Evolutionary conservation across 805 yeast species (phyloP).

Genomic region (Hanseniaspora vineae): DNA sequence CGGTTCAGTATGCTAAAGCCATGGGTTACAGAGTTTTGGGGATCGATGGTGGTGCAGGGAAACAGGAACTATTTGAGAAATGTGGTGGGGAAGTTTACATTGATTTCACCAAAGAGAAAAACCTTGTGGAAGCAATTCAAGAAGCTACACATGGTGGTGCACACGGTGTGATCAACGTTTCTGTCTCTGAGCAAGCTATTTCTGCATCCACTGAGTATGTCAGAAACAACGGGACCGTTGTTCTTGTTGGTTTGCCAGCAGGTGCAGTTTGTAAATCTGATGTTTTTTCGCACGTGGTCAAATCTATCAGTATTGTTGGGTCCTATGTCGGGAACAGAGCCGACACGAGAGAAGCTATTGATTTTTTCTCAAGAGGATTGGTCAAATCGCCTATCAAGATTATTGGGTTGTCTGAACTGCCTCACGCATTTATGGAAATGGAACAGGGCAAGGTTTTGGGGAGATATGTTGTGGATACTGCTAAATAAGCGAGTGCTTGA

Average conservation of each 20-base stretch:
- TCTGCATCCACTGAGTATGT: conserved; percentile 42
- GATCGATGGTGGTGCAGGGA: conserved; percentile 44
- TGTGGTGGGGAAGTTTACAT: conserved; percentile 44
- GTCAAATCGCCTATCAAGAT: conserved; percentile 50
- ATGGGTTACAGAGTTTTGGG: conserved; percentile 45
- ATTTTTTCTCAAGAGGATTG: conserved; percentile 55
- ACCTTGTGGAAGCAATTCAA: conserved; percentile 38
- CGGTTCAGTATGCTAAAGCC: conserved; percentile 45
- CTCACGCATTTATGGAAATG: conserved; percentile 42
- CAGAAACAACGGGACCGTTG: conserved; percentile 58
- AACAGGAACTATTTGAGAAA: conserved; percentile 30
- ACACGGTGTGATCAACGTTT: conserved; percentile 57
- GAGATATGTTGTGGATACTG: conserved; percentile 76
- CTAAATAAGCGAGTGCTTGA: conserved; percentile 39
- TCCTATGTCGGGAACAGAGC: conserved; percentile 84
- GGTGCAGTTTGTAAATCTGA: conserved; percentile 54
- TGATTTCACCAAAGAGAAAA: conserved; percentile 40
- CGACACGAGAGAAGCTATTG: conserved; percentile 64
- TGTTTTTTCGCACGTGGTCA: conserved; percentile 61
- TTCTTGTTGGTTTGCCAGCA: conserved; percentile 65
- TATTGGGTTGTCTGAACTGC: conserved; percentile 43
- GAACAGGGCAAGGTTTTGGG: conserved; percentile 49
- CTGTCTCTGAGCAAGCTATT: conserved; percentile 56
- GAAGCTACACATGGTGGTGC: conserved; percentile 56
- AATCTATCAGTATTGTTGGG: conserved; percentile 57